Evolutionary conservation across 805 yeast genomes (phyloP), one percentile per base, ranked within the genome.

Genomic region (Lachancea nothofagi): DNA sequence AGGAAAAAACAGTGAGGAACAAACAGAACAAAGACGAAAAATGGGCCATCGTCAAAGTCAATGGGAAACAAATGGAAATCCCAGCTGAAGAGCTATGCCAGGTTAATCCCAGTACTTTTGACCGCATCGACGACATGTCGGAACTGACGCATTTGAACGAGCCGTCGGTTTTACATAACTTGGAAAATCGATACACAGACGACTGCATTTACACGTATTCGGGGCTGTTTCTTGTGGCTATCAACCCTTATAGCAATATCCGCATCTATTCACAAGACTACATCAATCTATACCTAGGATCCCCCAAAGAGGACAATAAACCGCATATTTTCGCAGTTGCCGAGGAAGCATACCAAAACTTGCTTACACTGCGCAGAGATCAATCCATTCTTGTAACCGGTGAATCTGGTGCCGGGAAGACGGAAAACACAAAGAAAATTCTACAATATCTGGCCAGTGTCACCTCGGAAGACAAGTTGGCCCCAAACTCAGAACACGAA

Each of bases 401-500:
- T 48, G 99, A 93, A 59, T 83, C 95, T 18, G 99, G 99, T 49
- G 98, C 99, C 0, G 99, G 99, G 38, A 93, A 93, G 59, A 93
- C 99, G 0, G 98, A 93, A 64, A 93, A 87, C 51, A 93, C 99
- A 4, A 93, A 93, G 61, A 88, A 84, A 57, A 88, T 93, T 40
- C 82, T 93, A 44, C 97, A 89, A 59, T 93, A 88, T 59, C 70
- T 93, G 41, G 86, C 96, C 1, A 78, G 86, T 6, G 80, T 86
- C 20, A 77, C 94, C 2, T 55, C 74, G 7, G 51, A 62, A 40
- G 51, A 54, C 25, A 39, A 49, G 23, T 30, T 46, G 15, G 22
- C 46, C 5, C 42, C 49, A 1, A 53, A 41, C 22, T 31, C 36
- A 15, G 4, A 28, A 5, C 52, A 64, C 9, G 56, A 66, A 12